A percentile compares a stretch with the other conserved stretches of the same genome.
Evolutionary conservation across 306 rosid genomes (phyloP).

Genomic region (Vachellia pachyceras): DNA sequence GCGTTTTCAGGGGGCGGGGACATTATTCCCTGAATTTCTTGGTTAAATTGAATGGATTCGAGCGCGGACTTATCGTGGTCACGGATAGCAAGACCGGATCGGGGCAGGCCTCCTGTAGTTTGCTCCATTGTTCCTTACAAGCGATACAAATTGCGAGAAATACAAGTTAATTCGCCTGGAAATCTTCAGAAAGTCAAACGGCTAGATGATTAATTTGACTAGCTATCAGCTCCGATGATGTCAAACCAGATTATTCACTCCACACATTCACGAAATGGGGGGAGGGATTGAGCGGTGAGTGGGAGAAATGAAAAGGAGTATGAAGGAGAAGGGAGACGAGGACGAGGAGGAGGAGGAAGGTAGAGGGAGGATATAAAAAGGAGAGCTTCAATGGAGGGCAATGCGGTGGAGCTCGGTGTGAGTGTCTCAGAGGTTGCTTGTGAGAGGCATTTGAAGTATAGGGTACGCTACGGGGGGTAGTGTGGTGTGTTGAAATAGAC

Average conservation of each 20-base stretch:
- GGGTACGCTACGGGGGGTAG: slow-evolving; percentile 46
- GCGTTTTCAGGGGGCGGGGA: slow-evolving; percentile 67
- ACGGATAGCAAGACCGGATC: slow-evolving; percentile 48
- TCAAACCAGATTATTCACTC: slow-evolving; percentile 25
- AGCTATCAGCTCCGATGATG: neutral
- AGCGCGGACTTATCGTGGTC: slow-evolving; percentile 55
- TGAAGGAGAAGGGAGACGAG: slow-evolving; percentile 5
- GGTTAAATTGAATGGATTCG: slow-evolving; percentile 77
- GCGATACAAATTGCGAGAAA: slow-evolving; percentile 26
- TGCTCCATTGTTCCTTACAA: slow-evolving; percentile 60
- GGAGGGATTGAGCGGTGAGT: neutral
- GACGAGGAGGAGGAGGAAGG: no score
- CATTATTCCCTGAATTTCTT: slow-evolving; percentile 83
- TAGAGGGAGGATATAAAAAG: slow-evolving; percentile 2
- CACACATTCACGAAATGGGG: neutral
- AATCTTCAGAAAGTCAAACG: neutral
- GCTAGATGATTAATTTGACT: slow-evolving; percentile 10
- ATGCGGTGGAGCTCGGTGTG: slow-evolving; percentile 33
- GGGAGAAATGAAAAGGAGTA: neutral
- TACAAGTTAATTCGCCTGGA: slow-evolving; percentile 36
- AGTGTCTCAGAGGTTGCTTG: slow-evolving; percentile 49
- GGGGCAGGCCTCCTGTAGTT: slow-evolving; percentile 39
- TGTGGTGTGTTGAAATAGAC: slow-evolving; percentile 44
- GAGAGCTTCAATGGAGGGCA: slow-evolving; percentile 70
- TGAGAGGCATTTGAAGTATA: slow-evolving; percentile 66